Evolutionary conservation across 2,329 filamentous ascomycete species (phyloP).

Genomic region (Penicillium hesseltinei): DNA sequence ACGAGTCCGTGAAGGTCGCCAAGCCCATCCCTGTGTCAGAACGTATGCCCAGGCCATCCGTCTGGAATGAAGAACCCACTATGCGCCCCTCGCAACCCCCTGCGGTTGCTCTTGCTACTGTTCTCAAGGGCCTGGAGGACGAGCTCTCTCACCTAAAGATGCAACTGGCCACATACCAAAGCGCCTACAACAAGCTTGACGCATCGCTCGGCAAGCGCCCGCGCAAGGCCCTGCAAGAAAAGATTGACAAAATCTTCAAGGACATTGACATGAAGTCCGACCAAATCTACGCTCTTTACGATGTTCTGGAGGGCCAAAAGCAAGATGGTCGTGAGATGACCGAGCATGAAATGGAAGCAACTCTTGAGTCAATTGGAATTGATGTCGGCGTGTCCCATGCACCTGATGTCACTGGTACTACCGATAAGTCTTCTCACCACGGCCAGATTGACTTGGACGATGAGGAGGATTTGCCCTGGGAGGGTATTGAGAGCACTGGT

Average conservation of each 20-base stretch:
- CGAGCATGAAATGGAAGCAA: slow-evolving; percentile 63
- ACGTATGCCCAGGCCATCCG: slow-evolving; percentile 43
- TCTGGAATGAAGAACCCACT: slow-evolving; percentile 57
- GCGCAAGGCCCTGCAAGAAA: slow-evolving; percentile 59
- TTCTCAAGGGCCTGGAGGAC: slow-evolving; percentile 78
- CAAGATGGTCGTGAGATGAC: slow-evolving; percentile 62
- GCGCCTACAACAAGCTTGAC: slow-evolving; percentile 65
- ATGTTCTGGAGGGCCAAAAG: slow-evolving; percentile 80
- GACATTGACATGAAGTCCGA: slow-evolving; percentile 71
- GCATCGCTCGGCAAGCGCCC: slow-evolving; percentile 64
- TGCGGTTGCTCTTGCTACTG: slow-evolving; percentile 70
- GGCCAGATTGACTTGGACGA: slow-evolving; percentile 29
- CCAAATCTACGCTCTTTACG: slow-evolving; percentile 78
- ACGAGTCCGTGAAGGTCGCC: slow-evolving; percentile 45
- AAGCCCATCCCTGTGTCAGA: slow-evolving; percentile 52
- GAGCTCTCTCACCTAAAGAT: slow-evolving; percentile 75
- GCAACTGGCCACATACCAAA: slow-evolving; percentile 62
- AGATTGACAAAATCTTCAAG: slow-evolving; percentile 61
- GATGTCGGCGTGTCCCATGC: slow-evolving; percentile 20
- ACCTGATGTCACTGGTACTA: slow-evolving; percentile 30
- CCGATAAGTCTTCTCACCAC: slow-evolving; percentile 28
- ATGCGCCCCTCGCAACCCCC: slow-evolving; percentile 65
- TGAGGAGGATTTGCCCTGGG: slow-evolving; percentile 45
- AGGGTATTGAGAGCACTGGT: slow-evolving; percentile 44
- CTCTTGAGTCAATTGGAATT: slow-evolving; percentile 51